phyloP scores from a whole-genome alignment of 2,329 filamentous ascomycete genomes.

The Beauveria sp. region DNA sequence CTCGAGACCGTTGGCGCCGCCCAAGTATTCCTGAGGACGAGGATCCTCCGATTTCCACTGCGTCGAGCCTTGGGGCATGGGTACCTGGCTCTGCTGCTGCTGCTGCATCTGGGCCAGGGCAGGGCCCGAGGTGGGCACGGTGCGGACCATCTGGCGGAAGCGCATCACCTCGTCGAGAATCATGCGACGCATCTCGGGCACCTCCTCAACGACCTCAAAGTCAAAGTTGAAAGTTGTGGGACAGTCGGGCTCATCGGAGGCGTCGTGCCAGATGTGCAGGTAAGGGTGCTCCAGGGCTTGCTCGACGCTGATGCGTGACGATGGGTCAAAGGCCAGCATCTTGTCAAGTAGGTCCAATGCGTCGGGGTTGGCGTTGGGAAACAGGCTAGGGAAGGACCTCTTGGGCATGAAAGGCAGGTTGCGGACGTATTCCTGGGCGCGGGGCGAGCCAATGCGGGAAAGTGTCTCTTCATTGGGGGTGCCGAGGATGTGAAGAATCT shows the following conservation, averaged over 20 bases:
- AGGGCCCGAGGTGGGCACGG: conserved; percentile 33
- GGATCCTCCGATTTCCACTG: conserved; percentile 56
- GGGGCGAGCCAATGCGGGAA: conserved; percentile 84
- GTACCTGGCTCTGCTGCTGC: conserved; percentile 36
- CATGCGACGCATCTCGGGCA: conserved; percentile 92
- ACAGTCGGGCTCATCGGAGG: conserved; percentile 89
- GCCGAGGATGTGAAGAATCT: conserved; percentile 95
- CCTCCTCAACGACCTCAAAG: conserved; percentile 95
- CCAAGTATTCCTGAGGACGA: conserved; percentile 50
- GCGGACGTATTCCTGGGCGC: conserved; percentile 96
- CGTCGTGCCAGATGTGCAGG: conserved; percentile 96
- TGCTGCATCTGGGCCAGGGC: conserved; percentile 29
- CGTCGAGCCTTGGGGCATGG: conserved; percentile 41
- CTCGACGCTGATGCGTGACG: conserved; percentile 87
- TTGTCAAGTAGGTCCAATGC: conserved; percentile 90
- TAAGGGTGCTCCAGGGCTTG: conserved; percentile 94
- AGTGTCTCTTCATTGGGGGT: conserved; percentile 95
- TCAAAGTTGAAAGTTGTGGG: conserved; percentile 95
- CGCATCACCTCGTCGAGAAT: conserved; percentile 89
- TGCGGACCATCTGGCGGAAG: conserved; percentile 63
- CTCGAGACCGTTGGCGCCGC: conserved; percentile 44
- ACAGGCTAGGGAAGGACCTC: conserved; percentile 78
- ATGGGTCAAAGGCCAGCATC: conserved; percentile 96
- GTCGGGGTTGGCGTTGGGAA: conserved; percentile 92
- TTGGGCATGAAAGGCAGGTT: conserved; percentile 95